Evolutionary conservation across 352 stramenopile genomes (phyloP).

Genomic region (Pythium rishiriense): DNA sequence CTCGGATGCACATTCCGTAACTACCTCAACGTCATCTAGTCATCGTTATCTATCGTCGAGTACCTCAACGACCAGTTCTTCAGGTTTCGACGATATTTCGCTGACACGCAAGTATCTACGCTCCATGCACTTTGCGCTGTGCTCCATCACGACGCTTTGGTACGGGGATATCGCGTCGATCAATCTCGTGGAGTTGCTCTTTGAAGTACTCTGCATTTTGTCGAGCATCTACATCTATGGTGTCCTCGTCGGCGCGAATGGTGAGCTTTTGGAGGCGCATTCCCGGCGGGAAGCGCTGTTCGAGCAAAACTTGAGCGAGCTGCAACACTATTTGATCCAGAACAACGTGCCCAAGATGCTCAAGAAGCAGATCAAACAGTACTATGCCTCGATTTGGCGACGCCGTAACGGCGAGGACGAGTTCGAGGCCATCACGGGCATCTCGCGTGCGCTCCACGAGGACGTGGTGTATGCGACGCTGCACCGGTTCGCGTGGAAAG

Average conservation of each 20-base stretch:
- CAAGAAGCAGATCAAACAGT: constrained; percentile 72
- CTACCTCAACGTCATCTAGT: constrained; percentile 5
- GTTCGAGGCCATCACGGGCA: constrained; percentile 41
- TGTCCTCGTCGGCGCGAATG: constrained; percentile 56
- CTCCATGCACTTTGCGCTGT: constrained; percentile 59
- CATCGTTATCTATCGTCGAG: constrained; percentile 8
- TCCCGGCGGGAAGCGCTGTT: constrained; percentile 51
- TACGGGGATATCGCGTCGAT: constrained; percentile 73
- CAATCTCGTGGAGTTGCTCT: constrained; percentile 60
- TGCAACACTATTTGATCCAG: constrained; percentile 72
- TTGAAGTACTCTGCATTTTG: constrained; percentile 57
- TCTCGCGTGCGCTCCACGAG: constrained; percentile 57
- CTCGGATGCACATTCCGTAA: neutral
- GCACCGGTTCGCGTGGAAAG: constrained; percentile 48
- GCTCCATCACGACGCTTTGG: constrained; percentile 70
- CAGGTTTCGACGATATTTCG: constrained; percentile 35
- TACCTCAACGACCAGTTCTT: constrained; percentile 2
- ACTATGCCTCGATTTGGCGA: constrained; percentile 65
- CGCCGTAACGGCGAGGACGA: constrained; percentile 55
- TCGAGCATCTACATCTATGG: constrained; percentile 77
- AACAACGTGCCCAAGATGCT: constrained; percentile 66
- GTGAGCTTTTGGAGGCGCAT: constrained; percentile 50
- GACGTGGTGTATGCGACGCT: constrained; percentile 62
- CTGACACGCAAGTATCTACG: constrained; percentile 63
- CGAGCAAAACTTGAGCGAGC: constrained; percentile 60